Evolutionary conservation across 176 grass and related monocot genomes (phyloP).

Genomic region (Bothriochloa decipiens): DNA sequence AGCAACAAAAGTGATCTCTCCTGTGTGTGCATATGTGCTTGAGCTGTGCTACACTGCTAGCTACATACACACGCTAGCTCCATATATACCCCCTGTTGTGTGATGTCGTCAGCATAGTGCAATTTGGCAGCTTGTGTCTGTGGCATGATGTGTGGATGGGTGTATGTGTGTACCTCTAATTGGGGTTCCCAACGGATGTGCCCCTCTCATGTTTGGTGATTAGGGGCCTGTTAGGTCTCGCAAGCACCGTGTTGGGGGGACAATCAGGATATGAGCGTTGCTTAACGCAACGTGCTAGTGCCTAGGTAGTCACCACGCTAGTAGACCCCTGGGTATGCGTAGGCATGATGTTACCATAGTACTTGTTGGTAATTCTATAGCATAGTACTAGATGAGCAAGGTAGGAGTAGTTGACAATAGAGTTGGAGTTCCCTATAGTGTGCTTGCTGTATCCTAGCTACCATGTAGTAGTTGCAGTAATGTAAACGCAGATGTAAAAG

Average conservation of each 20-base stretch:
- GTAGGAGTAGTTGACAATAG: too few species aligned
- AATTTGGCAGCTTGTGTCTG: neutral
- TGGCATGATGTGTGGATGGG: neutral
- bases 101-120: neutral
- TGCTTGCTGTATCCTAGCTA: too few species aligned
- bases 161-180: neutral
- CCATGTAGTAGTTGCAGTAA: too few species aligned
- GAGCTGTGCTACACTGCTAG: neutral
- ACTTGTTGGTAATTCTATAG: neutral
- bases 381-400: too few species aligned
- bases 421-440: too few species aligned
- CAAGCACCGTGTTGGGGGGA: conserved; percentile 16
- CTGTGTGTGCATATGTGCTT: neutral
- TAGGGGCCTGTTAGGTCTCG: conserved; percentile 1
- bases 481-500: too few species aligned
- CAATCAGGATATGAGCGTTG: conserved; percentile 40
- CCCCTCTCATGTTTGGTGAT: conserved; percentile 36
- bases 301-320: conserved; percentile 12
- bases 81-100: neutral
- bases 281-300: conserved; percentile 37
- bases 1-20: neutral
- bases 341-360: neutral
- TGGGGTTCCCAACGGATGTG: conserved; percentile 33
- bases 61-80: neutral
- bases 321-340: neutral